Evolutionary conservation across 306 rosid species (phyloP), one percentile per base, ranked within the genome.

Genomic region (Trichosanthes cucumerina): DNA sequence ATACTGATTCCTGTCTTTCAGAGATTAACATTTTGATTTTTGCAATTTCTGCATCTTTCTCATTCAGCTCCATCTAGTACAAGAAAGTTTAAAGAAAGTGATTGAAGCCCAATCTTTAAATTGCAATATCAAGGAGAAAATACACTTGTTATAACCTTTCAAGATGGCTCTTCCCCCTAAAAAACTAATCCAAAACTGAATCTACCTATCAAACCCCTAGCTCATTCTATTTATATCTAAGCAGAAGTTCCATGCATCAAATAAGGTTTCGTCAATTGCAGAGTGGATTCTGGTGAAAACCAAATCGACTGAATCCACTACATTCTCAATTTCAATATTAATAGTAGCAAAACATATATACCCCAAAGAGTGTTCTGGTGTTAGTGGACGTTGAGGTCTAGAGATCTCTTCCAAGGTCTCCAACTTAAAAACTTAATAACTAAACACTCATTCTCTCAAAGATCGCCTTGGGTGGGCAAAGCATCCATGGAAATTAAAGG

Each of bases 11-110:
- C 83, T 85, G 84, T 79, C 87, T 91, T 82, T 88, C 96, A 1
- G 85, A 83, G 21, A 95, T 84, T 64, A 46, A 80, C 80, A 82
- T 88, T 28, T 87, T 44, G 52, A 85, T 53, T 77, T 95, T 92
- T 82, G 87, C 97, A 56, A 88, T 80, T 41, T 80, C 86, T 57
- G 86, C 85, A 80, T 91, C 92, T 86, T 79, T 91, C 73, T 87
- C 95, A 76, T 87, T 86, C 44, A 95, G 85, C 78, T 90, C 84
- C 76, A 86, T 91, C 99, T 95, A 86, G 66, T 41, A 49, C 3
- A 49, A 52, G 65, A 71, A 78, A 68, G 2, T 79, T 59, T 2
- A 81, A 75, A 57, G 33, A 68, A 65, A 9, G 5, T 63, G 44
- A 63, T 62, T 15, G 65, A 52, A 77, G 58, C 19, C 23, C 1